Base-by-base conservation (phyloP, 176 grass and related monocot genomes). In the Avena eriantha region DNA sequence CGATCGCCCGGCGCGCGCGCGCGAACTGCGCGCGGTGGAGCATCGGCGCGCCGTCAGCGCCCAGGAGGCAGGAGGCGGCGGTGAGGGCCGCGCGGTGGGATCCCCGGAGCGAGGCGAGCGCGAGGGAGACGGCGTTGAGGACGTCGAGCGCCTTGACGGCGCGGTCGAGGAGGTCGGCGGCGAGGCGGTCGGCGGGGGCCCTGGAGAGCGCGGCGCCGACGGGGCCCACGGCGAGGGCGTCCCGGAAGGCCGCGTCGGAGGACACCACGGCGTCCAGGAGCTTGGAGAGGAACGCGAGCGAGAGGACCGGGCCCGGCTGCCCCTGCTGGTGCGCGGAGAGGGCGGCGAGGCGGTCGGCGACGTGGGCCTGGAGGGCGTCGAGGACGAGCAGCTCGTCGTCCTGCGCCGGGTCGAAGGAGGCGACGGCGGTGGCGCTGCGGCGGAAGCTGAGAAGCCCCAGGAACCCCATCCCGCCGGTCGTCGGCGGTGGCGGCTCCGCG, bases 91-190 rank as follows among this genome's bases (percentile, higher is more conserved):
- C 86, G 76, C 96, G 96, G 79, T 87, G 92, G 24, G 89, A 86
- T 74, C 88, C 92, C 4, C 85, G 82, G 64, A 98, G 85, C n/a
- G 96, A 92, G 22, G 88, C 82, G 51, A 98, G 88, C 39, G 96
- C 57, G 41, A 92, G 82, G 73, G 96, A 96, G 9, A 88, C 90
- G 0, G 90, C 84, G 89, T 98, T 98, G 87, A 95, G 95, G 15
- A 94, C 77, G 80, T 98, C 97, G 22, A 98, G 97, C 12, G 90
- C 51, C 90, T 94, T 98, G 50, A 98, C 72, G 48, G 86, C 17
- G 45, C 97, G 94, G 82, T 98, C 88, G 56, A 98, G 86, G 70
- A 98, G 89, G 81, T 98, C 97, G 26, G 10, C 58, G n/a, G 87
- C 83, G 83, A 89, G 90, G 79, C 92, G 94, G 77, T 96, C 96